Evolutionary conservation across 257 asterid species (phyloP).

Genomic region (Catharanthus roseus): DNA sequence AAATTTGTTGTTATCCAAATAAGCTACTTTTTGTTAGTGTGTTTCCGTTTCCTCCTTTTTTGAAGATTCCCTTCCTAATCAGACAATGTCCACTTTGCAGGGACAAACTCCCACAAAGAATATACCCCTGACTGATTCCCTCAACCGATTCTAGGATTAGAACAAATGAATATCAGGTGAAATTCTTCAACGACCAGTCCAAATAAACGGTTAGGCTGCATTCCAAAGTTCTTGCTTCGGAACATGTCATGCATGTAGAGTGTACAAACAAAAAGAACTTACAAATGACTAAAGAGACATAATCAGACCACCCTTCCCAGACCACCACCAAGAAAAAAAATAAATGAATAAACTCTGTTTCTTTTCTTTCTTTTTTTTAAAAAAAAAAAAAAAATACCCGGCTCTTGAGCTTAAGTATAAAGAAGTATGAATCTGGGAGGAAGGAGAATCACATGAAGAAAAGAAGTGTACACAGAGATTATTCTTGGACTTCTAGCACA

Average conservation of each 20-base stretch:
- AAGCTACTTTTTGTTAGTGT: background rate
- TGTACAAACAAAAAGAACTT: background rate
- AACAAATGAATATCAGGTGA: background rate
- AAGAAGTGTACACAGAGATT: background rate
- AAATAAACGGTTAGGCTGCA: background rate
- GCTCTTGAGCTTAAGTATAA: background rate
- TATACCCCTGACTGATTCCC: background rate
- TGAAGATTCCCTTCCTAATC: background rate
- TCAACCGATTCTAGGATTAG: background rate
- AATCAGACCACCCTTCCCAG: too few relatives aligned
- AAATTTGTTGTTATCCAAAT: background rate
- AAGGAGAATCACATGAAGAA: background rate
- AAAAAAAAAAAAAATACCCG: too few relatives aligned
- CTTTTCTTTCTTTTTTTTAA: background rate
- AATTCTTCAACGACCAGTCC: background rate
- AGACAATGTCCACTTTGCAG: background rate
- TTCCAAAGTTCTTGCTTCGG: background rate
- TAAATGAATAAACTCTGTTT: background rate
- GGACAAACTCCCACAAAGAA: background rate
- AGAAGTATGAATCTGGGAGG: background rate
- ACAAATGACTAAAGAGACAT: too few relatives aligned
- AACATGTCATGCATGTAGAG: background rate
- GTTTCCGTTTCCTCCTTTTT: background rate
- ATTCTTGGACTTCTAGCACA: background rate
- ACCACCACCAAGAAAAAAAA: too few relatives aligned